Percentiles rank a stretch among this genome's conserved stretches.
Evolutionary conservation across 1,284 basidiomycete genomes (phyloP).

Genomic region (Cerrena zonata): DNA sequence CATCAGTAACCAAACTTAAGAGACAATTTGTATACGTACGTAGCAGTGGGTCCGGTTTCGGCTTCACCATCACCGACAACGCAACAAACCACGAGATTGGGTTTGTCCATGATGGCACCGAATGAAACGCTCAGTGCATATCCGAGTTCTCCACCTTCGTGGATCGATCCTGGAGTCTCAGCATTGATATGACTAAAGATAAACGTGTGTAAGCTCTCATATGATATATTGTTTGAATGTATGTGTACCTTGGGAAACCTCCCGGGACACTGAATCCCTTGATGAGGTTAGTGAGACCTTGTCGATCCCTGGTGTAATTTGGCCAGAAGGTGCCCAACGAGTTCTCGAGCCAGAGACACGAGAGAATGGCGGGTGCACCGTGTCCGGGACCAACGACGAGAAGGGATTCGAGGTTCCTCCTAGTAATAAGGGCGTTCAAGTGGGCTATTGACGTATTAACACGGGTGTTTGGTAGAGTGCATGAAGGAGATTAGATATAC

Average conservation of each 20-base stretch:
- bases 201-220: neutral
- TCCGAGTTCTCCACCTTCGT: constrained; percentile 88
- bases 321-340: constrained; percentile 71
- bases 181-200: constrained; percentile 61
- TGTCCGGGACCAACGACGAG: constrained; percentile 77
- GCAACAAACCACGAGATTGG: constrained; percentile 73
- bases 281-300: constrained; percentile 64
- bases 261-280: constrained; percentile 60
- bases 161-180: constrained; percentile 80
- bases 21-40: too few relatives aligned
- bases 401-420: constrained; percentile 52
- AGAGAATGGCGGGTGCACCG: constrained; percentile 76
- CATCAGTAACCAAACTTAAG: too few relatives aligned
- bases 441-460: constrained; percentile 42
- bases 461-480: neutral
- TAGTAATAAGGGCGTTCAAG: constrained; percentile 68
- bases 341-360: constrained; percentile 79
- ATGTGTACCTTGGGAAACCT: constrained; percentile 53
- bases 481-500: neutral
- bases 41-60: constrained; percentile 80
- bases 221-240: neutral
- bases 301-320: constrained; percentile 57
- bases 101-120: constrained; percentile 84
- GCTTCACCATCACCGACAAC: constrained; percentile 85
- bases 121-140: constrained; percentile 82